A percentile compares a stretch with the other conserved stretches of the same genome.
phyloP scores from a whole-genome alignment of 2,329 filamentous ascomycete genomes.

The Lasiodiplodia sp. region DNA sequence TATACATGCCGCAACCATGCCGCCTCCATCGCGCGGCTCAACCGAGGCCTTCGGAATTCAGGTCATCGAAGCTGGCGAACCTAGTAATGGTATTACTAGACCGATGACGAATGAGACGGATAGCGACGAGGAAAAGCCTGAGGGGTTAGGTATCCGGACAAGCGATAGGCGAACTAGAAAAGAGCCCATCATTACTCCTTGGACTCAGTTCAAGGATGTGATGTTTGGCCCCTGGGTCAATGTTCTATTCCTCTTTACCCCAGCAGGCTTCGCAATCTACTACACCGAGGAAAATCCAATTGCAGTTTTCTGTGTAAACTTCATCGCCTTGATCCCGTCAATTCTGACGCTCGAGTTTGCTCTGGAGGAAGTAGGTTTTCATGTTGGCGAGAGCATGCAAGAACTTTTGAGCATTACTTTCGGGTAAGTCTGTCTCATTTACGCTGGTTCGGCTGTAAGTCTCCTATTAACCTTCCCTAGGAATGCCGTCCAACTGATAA shows the following conservation, averaged over 20 bases:
- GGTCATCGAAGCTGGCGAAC: no score
- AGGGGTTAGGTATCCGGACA: no score
- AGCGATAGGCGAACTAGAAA: no score
- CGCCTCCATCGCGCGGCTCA: no score
- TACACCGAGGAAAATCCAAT: constrained; percentile 60
- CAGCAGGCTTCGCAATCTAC: constrained; percentile 76
- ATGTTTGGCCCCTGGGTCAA: constrained; percentile 88
- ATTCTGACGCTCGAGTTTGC: constrained; percentile 85
- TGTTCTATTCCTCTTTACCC: constrained; percentile 78
- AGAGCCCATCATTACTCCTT: no score
- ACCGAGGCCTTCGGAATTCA: no score
- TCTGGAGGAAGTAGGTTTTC: constrained; percentile 86
- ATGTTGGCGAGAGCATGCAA: constrained; percentile 80
- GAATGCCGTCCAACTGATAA: constrained; percentile 88
- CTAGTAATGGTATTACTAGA: no score
- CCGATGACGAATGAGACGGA: no score
- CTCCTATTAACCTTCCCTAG: constrained; percentile 52
- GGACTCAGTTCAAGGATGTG: constrained; percentile 71
- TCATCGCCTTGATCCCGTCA: constrained; percentile 88
- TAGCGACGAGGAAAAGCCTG: background rate
- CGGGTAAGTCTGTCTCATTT: constrained; percentile 63
- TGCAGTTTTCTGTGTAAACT: constrained; percentile 82
- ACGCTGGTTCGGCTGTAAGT: no score
- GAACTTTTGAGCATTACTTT: constrained; percentile 90
- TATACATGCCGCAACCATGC: no score